Percentiles rank a stretch among this genome's conserved stretches.
phyloP scores from a whole-genome alignment of 2,329 filamentous ascomycete species.

The Annulohypoxylon truncatum region DNA sequence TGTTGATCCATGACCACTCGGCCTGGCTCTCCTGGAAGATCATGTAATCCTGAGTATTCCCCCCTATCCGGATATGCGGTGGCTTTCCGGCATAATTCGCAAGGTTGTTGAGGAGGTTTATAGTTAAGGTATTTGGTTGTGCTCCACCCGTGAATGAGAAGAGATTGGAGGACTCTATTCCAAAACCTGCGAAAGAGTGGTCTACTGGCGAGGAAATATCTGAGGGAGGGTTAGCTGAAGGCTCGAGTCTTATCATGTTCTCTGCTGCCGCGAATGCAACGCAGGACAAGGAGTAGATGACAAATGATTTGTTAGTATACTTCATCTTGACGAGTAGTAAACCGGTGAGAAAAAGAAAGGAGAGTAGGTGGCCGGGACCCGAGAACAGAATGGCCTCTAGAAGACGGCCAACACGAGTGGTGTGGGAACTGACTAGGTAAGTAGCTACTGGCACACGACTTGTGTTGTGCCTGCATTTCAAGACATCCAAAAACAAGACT shows the following conservation, averaged over 20 bases:
- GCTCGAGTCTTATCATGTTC: constrained; percentile 20
- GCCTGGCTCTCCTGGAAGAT: constrained; percentile 54
- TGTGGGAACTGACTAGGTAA: not conserved
- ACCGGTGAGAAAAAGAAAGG: not conserved
- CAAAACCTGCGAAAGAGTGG: constrained; percentile 61
- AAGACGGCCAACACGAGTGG: not conserved
- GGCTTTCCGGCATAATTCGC: constrained; percentile 61
- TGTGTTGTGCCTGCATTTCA: not conserved
- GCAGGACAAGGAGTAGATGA: not conserved
- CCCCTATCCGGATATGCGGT: constrained; percentile 61
- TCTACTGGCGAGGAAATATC: constrained; percentile 46
- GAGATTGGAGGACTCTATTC: constrained; percentile 64
- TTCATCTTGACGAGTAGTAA: constrained; percentile 6
- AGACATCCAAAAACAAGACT: not conserved
- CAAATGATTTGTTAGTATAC: not conserved
- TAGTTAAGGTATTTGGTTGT: constrained; percentile 56
- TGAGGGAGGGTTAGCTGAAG: constrained; percentile 23
- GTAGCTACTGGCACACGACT: not conserved
- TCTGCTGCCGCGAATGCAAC: constrained; percentile 6
- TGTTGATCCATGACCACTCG: constrained; percentile 53
- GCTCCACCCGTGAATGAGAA: constrained; percentile 61
- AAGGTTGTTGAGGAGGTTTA: constrained; percentile 62
- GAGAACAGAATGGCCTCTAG: not conserved
- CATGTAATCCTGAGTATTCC: constrained; percentile 64
- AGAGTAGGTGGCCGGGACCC: not conserved